These are phyloP conservation scores for Tuber melanosporum DNA, from an alignment of 495 filamentous ascomycete species.

Conservation along the genomic window DNA sequence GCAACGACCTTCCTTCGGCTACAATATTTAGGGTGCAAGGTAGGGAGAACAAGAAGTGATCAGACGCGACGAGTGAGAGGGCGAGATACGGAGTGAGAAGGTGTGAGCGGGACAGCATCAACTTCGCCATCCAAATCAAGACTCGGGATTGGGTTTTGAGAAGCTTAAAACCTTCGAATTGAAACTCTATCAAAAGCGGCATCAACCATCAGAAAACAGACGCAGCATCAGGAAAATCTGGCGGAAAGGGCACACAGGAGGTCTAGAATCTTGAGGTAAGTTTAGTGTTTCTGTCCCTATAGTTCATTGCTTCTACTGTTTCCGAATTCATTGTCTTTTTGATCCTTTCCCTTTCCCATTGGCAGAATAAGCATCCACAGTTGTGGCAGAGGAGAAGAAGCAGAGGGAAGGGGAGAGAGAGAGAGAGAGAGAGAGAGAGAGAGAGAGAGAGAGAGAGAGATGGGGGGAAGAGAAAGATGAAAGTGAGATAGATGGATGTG, in stretches of 20 bases:
- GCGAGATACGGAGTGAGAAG: slow-evolving; percentile 22
- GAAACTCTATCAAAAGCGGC: slow-evolving; percentile 2
- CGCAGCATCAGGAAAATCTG: neutral
- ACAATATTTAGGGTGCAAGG: slow-evolving; percentile 11
- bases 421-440: slow-evolving; percentile 3
- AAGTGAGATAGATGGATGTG: slow-evolving; percentile 20
- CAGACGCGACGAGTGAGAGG: slow-evolving; percentile 7
- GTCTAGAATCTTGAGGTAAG: slow-evolving; percentile 1
- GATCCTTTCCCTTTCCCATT: neutral
- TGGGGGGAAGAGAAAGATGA: neutral
- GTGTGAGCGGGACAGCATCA: slow-evolving; percentile 15
- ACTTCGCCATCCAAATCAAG: neutral
- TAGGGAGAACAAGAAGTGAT: slow-evolving; percentile 19
- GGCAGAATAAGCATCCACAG: slow-evolving; percentile 2
- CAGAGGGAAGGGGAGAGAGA: neutral
- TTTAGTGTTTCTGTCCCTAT: neutral
- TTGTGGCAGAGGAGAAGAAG: slow-evolving; percentile 5
- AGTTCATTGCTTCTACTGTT: neutral
- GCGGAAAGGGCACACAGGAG: neutral
- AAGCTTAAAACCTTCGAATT: slow-evolving; percentile 1
- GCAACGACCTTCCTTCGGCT: slow-evolving; percentile 20
- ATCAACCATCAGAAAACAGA: neutral
- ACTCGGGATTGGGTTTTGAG: neutral
- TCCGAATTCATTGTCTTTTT: neutral
- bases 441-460: neutral